Percentiles rank a stretch among this genome's conserved stretches.
Evolutionary conservation across 1,284 basidiomycete species (phyloP).

Genomic region (Cutaneotrichosporon mucoides): DNA sequence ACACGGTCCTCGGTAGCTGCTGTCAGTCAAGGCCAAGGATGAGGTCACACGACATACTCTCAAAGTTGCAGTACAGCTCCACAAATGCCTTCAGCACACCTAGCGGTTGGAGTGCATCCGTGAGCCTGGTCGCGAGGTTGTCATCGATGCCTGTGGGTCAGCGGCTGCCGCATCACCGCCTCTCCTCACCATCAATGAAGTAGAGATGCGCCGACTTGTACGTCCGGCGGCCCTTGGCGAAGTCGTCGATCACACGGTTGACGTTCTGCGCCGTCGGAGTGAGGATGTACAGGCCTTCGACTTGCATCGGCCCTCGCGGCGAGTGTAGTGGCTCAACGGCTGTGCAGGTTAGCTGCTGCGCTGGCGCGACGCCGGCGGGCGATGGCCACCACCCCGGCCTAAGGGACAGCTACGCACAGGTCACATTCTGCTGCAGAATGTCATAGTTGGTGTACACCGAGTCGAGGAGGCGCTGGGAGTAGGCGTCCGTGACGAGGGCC

Average conservation of each 20-base stretch:
- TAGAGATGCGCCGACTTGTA: slow-evolving; percentile 89
- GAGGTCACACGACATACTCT: slow-evolving; percentile 56
- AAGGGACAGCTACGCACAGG: slow-evolving; percentile 60
- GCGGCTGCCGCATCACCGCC: no score
- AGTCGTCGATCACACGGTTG: slow-evolving; percentile 84
- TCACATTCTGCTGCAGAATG: slow-evolving; percentile 88
- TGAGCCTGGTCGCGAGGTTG: slow-evolving; percentile 66
- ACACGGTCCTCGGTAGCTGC: slow-evolving; percentile 75
- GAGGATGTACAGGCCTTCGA: slow-evolving; percentile 81
- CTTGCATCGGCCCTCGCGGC: slow-evolving; percentile 44
- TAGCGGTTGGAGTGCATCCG: slow-evolving; percentile 43
- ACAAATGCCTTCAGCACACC: slow-evolving; percentile 61
- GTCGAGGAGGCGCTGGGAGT: slow-evolving; percentile 77
- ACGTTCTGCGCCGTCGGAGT: slow-evolving; percentile 94
- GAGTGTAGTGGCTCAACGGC: slow-evolving; percentile 52
- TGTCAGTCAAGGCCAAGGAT: not conserved
- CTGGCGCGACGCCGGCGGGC: no score
- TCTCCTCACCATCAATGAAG: slow-evolving; percentile 78
- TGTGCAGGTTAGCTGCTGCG: slow-evolving; percentile 20
- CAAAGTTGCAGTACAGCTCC: slow-evolving; percentile 85
- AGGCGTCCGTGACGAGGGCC: slow-evolving; percentile 90
- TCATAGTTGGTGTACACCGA: slow-evolving; percentile 89
- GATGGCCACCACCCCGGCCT: no score
- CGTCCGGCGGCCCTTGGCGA: slow-evolving; percentile 60
- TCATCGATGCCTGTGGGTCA: slow-evolving; percentile 53